Evolutionary conservation across 2,329 filamentous ascomycete species (phyloP), one percentile per base, ranked within the genome.

Genomic region (Botrytis byssoidea): DNA sequence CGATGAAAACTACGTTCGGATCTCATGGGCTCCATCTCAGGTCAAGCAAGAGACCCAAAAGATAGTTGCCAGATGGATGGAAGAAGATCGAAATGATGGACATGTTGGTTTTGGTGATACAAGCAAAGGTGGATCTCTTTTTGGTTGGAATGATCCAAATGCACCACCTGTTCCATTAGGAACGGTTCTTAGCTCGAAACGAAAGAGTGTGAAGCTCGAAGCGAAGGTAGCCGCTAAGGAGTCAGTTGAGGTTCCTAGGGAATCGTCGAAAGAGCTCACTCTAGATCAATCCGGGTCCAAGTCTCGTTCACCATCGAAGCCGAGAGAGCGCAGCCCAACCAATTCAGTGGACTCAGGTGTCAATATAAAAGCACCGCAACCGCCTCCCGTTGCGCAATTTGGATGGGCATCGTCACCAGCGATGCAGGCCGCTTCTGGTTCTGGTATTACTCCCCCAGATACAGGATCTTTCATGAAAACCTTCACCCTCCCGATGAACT

Each of bases 11-110:
- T 92, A 91, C 79, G 83, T 86, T 29, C 85, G 87, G 14, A 84
- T 90, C n/a, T 82, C 83, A 4, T 92, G 90, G 90, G 76, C 79
- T 6, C 82, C 83, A n/a, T 91, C 89, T 0, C 81, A 84, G 10
- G 81, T 89, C 2, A 88, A 88, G 37, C 80, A 82, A 20, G 85
- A 88, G 14, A 88, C 86, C 1, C 84, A 89, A 74, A 85, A 86
- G 73, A 88, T 89, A 59, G 89, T 92, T 29, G 85, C 87, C 40
- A 85, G 88, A 40, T 92, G 90, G 90, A 89, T 91, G 85, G 88
- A 90, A 77, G 87, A 91, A 77, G 89, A 90, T 76, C 87, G 88
- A 0, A 87, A 88, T 42, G 83, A 86, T 3, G 87, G 88, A 1
- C 85, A 85, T 66, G 81, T 84, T 20, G 83, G 83, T 1, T 80